Percentiles rank a stretch among this genome's conserved stretches.
phyloP scores from a whole-genome alignment of 1,139 yeast genomes.

The Yamadazyma diddensiae region DNA sequence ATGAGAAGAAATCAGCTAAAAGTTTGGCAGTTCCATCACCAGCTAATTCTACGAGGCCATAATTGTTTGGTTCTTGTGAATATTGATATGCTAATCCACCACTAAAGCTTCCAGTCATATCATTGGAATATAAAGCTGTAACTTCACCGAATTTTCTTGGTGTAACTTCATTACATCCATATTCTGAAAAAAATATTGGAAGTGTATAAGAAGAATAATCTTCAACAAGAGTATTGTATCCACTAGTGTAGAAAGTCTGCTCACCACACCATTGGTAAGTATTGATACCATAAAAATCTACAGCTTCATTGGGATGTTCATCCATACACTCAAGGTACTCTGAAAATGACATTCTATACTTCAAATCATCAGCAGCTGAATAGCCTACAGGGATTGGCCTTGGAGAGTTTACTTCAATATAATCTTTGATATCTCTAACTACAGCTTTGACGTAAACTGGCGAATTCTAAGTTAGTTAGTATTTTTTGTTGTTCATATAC shows the following conservation, averaged over 20 bases:
- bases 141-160: slow-evolving; percentile 87
- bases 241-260: slow-evolving; percentile 77
- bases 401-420: slow-evolving; percentile 54
- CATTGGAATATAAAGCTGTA: slow-evolving; percentile 60
- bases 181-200: slow-evolving; percentile 89
- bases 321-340: slow-evolving; percentile 76
- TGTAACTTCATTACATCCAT: slow-evolving; percentile 81
- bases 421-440: slow-evolving; percentile 74
- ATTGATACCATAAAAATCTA: slow-evolving; percentile 93
- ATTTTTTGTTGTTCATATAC: too few relatives aligned
- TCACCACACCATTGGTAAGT: slow-evolving; percentile 98
- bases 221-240: slow-evolving; percentile 70
- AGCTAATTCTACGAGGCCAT: slow-evolving; percentile 74
- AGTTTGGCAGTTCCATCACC: slow-evolving; percentile 54
- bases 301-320: slow-evolving; percentile 54
- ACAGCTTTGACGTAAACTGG: slow-evolving; percentile 77
- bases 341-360: slow-evolving; percentile 72
- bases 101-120: slow-evolving; percentile 79
- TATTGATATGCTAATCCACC: slow-evolving; percentile 95
- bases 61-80: slow-evolving; percentile 83
- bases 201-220: slow-evolving; percentile 66
- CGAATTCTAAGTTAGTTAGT: slow-evolving; percentile 43
- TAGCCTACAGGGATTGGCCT: slow-evolving; percentile 88
- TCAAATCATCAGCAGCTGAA: slow-evolving; percentile 88
- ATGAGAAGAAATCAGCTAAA: slow-evolving; percentile 50